A percentile compares a stretch with the other conserved stretches of the same genome.
Evolutionary conservation across 1,284 basidiomycete genomes (phyloP).

Genomic region (Apiotrichum laibachii): DNA sequence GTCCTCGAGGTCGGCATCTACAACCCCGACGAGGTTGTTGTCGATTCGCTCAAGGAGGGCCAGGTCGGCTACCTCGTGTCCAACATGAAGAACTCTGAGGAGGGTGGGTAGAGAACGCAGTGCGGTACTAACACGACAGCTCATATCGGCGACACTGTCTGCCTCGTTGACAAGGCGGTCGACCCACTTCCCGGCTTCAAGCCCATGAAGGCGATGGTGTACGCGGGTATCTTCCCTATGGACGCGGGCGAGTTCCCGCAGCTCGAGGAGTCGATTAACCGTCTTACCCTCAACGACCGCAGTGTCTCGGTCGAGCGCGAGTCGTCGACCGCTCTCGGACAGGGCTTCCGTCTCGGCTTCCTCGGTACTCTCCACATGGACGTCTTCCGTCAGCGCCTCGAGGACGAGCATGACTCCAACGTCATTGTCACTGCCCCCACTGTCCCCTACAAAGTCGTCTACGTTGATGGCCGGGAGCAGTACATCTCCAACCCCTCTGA

Average conservation of each 20-base stretch:
- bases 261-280: conserved; percentile 90
- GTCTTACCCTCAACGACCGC: conserved; percentile 52
- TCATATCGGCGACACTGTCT: conserved; percentile 77
- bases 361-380: conserved; percentile 97
- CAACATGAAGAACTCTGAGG: conserved; percentile 98
- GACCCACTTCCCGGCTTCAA: conserved; percentile 89
- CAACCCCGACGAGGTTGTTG: conserved; percentile 80
- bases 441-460: conserved; percentile 86
- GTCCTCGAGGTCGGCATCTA: conserved; percentile 88
- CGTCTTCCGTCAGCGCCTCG: conserved; percentile 79
- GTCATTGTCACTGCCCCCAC: conserved; percentile 90
- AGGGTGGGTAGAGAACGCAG: conserved; percentile 76
- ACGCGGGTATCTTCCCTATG: conserved; percentile 91
- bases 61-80: conserved; percentile 88
- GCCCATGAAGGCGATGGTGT: conserved; percentile 93
- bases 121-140: conserved; percentile 24
- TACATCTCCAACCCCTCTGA: conserved; percentile 86
- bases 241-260: conserved; percentile 88
- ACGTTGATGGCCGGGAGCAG: conserved; percentile 62
- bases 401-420: conserved; percentile 91
- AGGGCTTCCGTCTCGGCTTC: conserved; percentile 93
- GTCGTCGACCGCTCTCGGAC: conserved; percentile 88
- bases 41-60: conserved; percentile 68
- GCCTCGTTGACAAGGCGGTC: conserved; percentile 70
- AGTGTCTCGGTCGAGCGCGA: conserved; percentile 84